Evolutionary conservation across 140 eudicot species (phyloP).

Genomic region (Anethum foeniculum): DNA sequence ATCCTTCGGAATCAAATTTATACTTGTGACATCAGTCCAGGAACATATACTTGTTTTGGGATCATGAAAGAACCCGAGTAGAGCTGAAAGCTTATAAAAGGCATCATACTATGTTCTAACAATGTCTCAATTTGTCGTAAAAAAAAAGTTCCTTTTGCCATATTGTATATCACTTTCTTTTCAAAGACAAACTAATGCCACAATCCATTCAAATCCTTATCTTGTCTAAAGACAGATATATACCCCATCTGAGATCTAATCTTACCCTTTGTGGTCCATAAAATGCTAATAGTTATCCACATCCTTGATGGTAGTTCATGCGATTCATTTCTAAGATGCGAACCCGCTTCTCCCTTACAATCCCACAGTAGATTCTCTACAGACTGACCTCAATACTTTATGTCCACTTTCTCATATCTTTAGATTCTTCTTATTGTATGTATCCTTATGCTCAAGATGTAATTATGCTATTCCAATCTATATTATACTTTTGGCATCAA

Average conservation of each 20-base stretch:
- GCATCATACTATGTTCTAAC: constrained; percentile 6
- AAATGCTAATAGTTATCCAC: constrained; percentile 12
- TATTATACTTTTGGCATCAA: constrained; percentile 11
- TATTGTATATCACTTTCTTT: not conserved
- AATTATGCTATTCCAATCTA: not conserved
- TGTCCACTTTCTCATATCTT: constrained; percentile 6
- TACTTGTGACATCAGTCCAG: not conserved
- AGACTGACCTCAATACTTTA: constrained; percentile 9
- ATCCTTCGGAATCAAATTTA: not conserved
- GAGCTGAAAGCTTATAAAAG: not conserved
- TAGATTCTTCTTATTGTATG: not conserved
- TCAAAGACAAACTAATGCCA: constrained; percentile 4
- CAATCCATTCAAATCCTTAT: constrained; percentile 19
- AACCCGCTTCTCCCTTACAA: constrained; percentile 1
- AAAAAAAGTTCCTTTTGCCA: constrained; percentile 1
- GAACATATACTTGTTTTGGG: not conserved
- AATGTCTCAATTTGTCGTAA: not conserved
- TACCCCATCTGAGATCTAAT: constrained; percentile 17
- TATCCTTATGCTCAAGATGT: not conserved
- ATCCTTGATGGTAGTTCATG: constrained; percentile 1
- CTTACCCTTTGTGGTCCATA: constrained; percentile 14
- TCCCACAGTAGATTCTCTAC: constrained; percentile 15
- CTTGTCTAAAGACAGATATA: constrained; percentile 9
- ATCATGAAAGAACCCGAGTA: not conserved
- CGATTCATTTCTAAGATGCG: constrained; percentile 13